Evolutionary conservation across 2,329 filamentous ascomycete genomes (phyloP), one percentile per base, ranked within the genome.

Genomic region (Pochonia chlamydosporia): DNA sequence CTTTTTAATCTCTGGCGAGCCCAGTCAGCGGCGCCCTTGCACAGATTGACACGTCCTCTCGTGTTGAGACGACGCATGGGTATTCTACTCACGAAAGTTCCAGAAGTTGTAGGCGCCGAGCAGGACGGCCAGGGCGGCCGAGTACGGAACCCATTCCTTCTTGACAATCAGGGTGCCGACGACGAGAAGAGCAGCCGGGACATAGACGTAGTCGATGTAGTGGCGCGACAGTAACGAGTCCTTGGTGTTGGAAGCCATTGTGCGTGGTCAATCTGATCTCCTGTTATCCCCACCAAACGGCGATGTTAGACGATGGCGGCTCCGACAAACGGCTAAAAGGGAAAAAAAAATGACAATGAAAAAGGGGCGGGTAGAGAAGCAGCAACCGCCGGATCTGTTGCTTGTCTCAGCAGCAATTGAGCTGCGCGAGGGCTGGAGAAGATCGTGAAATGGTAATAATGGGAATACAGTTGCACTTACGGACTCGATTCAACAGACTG

Each of bases 131-230:
- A 89, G 57, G 8, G 80, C 72, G 35, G 82, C 74, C 7, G 89
- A 88, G 64, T 85, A 88, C 4, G 82, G 78, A 21, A 84, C 63
- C 79, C 81, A 93, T 67, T 92, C 86, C 55, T 72, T 75, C 79
- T 95, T 95, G 58, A 90, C 74, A 59, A 95, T 85, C 52, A 81
- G 75, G 37, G 82, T 84, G 58, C 89, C 89, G 44, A 89, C 68
- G 50, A 96, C 72, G 50, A 96, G 71, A 30, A 96, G 78, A 50
- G 77, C 81, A n/a, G 84, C 85, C 52, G 91, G 90, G 60, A 95
- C 84, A 66, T 92, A 90, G 59, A 95, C 80, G 62, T 86, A 87
- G 68, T 89, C 82, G 63, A 92, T 69, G 62, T 85, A 89, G 59
- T 82, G 75, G 56, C 76, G 75, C 53, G 83, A 76, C 41, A 76